Conservation (phyloP, 2,329 filamentous ascomycete species). For the Fusarium fracticaudum region DNA sequence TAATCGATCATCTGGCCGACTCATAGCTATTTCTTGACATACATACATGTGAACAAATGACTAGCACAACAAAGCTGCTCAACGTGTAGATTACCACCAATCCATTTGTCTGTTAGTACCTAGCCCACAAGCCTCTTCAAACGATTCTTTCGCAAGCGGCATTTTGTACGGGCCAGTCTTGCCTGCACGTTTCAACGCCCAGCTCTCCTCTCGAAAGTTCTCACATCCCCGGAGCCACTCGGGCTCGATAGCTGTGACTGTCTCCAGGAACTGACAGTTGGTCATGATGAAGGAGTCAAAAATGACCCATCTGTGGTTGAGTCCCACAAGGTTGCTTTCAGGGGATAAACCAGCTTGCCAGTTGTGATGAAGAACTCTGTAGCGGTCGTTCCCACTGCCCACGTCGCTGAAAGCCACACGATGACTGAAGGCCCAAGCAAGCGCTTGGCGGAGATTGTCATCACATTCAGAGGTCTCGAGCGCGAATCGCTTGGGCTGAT, state of each 20-base stretch:
- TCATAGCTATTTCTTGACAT: neutral
- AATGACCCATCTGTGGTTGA: slow-evolving; percentile 92
- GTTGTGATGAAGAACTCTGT: slow-evolving; percentile 85
- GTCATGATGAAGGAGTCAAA: slow-evolving; percentile 56
- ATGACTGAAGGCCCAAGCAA: slow-evolving; percentile 80
- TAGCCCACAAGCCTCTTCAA: neutral
- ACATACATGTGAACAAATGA: neutral
- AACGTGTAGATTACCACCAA: neutral
- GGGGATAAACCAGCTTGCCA: slow-evolving; percentile 95
- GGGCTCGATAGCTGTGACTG: neutral
- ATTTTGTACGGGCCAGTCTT: neutral
- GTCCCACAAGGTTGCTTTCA: slow-evolving; percentile 86
- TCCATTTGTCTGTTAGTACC: no score
- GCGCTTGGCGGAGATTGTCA: slow-evolving; percentile 1
- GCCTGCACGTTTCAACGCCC: neutral
- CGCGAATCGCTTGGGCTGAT: neutral
- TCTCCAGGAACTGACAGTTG: neutral
- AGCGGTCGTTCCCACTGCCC: slow-evolving; percentile 79
- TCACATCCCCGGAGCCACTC: neutral
- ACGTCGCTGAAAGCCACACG: slow-evolving; percentile 91
- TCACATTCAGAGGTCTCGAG: neutral
- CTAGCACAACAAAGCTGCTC: neutral
- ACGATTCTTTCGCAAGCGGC: neutral
- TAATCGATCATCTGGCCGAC: neutral
- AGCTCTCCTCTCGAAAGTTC: neutral